Percentiles rank a stretch among this genome's conserved stretches.
phyloP scores from a whole-genome alignment of 2,329 filamentous ascomycete genomes.

The Emmonsiellopsis sp. region DNA sequence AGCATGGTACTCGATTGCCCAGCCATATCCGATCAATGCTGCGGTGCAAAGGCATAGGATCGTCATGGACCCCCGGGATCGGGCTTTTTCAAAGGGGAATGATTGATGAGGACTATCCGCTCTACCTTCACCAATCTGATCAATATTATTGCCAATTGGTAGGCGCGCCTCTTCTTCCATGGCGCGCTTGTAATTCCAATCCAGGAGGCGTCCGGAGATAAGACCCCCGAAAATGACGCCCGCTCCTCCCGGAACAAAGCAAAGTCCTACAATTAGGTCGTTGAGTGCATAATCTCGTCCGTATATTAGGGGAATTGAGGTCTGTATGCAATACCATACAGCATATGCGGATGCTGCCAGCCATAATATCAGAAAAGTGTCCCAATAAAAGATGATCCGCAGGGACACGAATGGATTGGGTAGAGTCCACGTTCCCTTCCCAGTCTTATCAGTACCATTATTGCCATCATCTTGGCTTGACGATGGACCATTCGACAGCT shows the following conservation, averaged over 20 bases:
- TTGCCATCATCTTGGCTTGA: background rate
- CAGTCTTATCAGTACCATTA: background rate
- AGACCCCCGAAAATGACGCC: background rate
- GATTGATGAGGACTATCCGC: too few relatives aligned
- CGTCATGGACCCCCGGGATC: constrained; percentile 7
- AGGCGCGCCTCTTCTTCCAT: too few relatives aligned
- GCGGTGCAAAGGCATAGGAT: constrained; percentile 1
- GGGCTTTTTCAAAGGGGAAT: constrained; percentile 21
- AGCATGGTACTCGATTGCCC: background rate
- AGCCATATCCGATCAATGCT: constrained; percentile 1
- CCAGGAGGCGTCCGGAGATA: constrained; percentile 46
- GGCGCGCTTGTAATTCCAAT: constrained; percentile 55
- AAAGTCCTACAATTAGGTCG: background rate
- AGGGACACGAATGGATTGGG: background rate
- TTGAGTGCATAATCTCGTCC: background rate
- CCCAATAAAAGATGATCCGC: background rate
- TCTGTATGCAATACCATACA: background rate
- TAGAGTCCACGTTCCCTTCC: background rate
- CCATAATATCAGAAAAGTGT: background rate
- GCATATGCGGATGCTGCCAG: background rate
- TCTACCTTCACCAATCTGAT: too few relatives aligned
- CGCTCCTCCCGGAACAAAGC: background rate
- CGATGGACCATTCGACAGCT: background rate
- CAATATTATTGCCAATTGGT: too few relatives aligned
- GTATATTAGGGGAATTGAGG: constrained; percentile 1